These are phyloP conservation scores for Cystoisospora suis DNA, from an alignment of 169 alveolate genomes.

Conservation along the genomic window DNA sequence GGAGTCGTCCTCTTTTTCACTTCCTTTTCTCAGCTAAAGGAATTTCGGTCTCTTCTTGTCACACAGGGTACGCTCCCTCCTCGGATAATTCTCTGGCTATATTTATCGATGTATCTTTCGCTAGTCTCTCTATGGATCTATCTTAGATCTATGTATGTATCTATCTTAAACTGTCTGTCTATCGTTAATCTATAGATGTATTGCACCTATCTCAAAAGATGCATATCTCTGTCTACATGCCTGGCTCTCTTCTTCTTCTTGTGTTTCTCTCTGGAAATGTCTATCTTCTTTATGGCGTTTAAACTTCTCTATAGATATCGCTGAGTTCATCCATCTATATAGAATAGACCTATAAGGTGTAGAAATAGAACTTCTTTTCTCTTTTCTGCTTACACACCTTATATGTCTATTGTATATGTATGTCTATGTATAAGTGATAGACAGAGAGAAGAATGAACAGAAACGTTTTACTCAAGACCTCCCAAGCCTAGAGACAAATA, in stretches of 20 bases:
- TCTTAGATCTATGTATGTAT: neutral
- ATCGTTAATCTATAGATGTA: no score
- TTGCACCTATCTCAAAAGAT: neutral
- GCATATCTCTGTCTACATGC: neutral
- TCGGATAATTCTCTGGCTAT: no score
- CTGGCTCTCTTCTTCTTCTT: neutral
- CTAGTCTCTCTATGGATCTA: no score
- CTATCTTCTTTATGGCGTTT: neutral
- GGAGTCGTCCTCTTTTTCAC: no score
- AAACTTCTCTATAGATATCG: neutral
- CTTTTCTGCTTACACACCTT: neutral
- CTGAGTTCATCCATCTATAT: neutral
- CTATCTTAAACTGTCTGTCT: neutral
- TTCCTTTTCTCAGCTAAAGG: no score
- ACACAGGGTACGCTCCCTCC: no score
- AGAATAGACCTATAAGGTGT: neutral
- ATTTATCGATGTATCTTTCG: no score
- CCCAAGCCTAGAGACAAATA: no score
- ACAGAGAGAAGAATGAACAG: neutral
- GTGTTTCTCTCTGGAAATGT: neutral
- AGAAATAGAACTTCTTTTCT: neutral
- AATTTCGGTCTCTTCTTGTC: no score
- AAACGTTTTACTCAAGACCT: neutral
- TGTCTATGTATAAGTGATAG: neutral
- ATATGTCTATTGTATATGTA: neutral